Evolutionary conservation across 2,329 filamentous ascomycete genomes (phyloP), one percentile per base, ranked within the genome.

Genomic region (Epichloe typhina): DNA sequence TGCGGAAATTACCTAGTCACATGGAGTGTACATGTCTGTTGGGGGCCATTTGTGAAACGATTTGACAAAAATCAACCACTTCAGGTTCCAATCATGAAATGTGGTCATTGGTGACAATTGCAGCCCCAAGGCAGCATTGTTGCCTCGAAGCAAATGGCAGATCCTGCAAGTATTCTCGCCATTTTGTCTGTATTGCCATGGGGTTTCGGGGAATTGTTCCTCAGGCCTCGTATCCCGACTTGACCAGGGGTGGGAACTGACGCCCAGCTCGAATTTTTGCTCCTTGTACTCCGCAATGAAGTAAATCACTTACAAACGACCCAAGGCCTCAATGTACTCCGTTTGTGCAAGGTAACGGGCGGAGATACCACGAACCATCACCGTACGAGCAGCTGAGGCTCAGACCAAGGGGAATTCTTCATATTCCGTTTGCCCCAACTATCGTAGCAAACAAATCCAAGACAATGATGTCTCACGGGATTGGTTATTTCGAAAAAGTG

Each of bases 401-500:
- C 31, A 3, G 9, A 31, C 31, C 31, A 31, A 31, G 8, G 9
- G 3, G 31, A 31, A 11, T 21, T 21, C 4, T 11, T 11, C 39
- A 17, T 17, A 5, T 23, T 19, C 19, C 39, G 12, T 42, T 11
- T 23, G 12, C 19, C 17, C n/a, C 0, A 46, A 9, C 23, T 13
- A 26, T 26, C 31, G 31, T 21, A 50, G 43, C 49, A 50, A 48
- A 45, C 45, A 38, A 21, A 33, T 40, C 31, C 46, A 48, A 51
- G 40, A 49, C 46, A 51, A 19, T 33, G 5, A 19, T 33, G 5
- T 23, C 15, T n/a, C 12, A 19, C 12, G 4, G 21, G n/a, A 3
- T 31, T 23, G 5, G 8, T 13, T 8, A 15, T 13, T 26, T 31
- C 40, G 7, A 23, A 31, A 9, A 31, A 23, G 12, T 8, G 19